Evolutionary conservation across 2,329 filamentous ascomycete genomes (phyloP).

Genomic region (Diaporthe longicolla): DNA sequence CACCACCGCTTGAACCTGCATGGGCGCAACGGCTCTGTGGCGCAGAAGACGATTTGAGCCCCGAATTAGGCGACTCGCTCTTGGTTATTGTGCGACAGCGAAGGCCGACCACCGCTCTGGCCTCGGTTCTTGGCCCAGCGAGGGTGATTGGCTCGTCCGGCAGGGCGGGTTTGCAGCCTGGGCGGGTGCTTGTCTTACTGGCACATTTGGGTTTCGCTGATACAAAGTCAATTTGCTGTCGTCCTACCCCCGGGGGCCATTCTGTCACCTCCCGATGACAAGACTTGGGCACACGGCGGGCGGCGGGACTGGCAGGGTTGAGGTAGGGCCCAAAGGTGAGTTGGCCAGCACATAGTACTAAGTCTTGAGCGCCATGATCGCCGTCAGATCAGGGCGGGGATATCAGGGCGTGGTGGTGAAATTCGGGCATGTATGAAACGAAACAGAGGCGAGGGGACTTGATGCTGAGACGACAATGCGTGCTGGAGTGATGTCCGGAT

Average conservation of each 20-base stretch:
- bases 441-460: slow-evolving; percentile 10
- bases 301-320: too few species aligned
- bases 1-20: background rate
- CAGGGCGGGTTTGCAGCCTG: slow-evolving; percentile 1
- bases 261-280: too few species aligned
- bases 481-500: background rate
- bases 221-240: slow-evolving; percentile 17
- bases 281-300: background rate
- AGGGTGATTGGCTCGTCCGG: slow-evolving; percentile 10
- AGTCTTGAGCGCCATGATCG: background rate
- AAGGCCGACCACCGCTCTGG: slow-evolving; percentile 5
- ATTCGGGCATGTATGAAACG: slow-evolving; percentile 12
- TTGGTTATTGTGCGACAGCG: background rate
- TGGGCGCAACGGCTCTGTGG: background rate
- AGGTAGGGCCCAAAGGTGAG: background rate
- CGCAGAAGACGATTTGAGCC: background rate
- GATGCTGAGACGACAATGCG: slow-evolving; percentile 19
- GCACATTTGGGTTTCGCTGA: slow-evolving; percentile 29
- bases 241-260: background rate
- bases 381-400: background rate
- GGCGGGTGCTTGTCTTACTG: background rate
- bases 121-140: background rate
- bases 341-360: background rate
- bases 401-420: background rate
- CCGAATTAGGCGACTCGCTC: background rate